Conservation (phyloP, 2,329 filamentous ascomycete genomes). For the Berkeleyomyces rouxiae region DNA sequence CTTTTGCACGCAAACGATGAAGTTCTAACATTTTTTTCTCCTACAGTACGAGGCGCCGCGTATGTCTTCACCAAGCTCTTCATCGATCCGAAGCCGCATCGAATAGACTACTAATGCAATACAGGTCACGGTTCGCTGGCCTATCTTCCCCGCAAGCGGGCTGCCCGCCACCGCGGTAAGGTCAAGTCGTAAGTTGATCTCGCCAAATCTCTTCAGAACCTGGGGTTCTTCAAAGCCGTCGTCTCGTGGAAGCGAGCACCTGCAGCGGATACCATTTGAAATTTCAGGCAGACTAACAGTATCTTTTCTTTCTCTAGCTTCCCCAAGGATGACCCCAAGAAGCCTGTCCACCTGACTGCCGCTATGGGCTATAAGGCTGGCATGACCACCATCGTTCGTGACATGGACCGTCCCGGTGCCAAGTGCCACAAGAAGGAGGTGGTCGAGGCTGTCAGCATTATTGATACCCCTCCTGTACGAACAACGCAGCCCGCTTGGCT, state of each 20-base stretch:
- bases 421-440: slow-evolving; percentile 99
- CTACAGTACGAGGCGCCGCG: slow-evolving; percentile 62
- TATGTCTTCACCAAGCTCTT: slow-evolving; percentile 5
- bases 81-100: background rate
- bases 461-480: slow-evolving; percentile 92
- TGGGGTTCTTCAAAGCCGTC: no score
- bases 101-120: slow-evolving; percentile 3
- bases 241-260: no score
- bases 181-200: slow-evolving; percentile 73
- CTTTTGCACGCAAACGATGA: background rate
- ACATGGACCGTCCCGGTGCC: slow-evolving; percentile 91
- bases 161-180: slow-evolving; percentile 86
- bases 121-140: slow-evolving; percentile 68
- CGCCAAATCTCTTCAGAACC: background rate
- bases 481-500: slow-evolving; percentile 66
- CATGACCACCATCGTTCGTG: slow-evolving; percentile 99
- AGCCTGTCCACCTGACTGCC: slow-evolving; percentile 96
- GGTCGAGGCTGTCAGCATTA: slow-evolving; percentile 72
- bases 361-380: slow-evolving; percentile 99
- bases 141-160: slow-evolving; percentile 79
- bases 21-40: slow-evolving; percentile 6
- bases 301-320: slow-evolving; percentile 43
- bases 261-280: background rate
- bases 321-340: slow-evolving; percentile 99
- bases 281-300: background rate